Evolutionary conservation across 345 rosid species (phyloP).

Genomic region (Citrus unshiu): DNA sequence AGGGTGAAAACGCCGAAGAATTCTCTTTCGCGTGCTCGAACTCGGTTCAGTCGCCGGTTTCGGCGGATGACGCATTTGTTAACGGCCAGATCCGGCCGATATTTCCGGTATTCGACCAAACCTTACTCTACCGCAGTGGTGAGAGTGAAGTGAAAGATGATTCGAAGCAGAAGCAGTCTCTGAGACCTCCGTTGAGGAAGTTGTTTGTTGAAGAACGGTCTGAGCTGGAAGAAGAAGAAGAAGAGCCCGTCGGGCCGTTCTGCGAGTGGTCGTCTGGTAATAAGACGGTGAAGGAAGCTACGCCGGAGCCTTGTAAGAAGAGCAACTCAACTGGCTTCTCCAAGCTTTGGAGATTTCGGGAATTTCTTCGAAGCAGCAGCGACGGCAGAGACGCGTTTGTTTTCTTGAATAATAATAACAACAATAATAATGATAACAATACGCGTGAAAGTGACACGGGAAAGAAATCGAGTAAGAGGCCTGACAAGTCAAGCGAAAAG

Average conservation of each 20-base stretch:
- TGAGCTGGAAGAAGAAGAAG: slow-evolving; percentile 7
- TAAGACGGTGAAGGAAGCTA: slow-evolving; percentile 34
- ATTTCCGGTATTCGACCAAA: slow-evolving; percentile 40
- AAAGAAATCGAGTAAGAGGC: not conserved
- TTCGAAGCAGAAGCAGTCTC: not conserved
- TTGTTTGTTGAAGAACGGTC: slow-evolving; percentile 34
- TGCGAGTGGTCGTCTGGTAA: slow-evolving; percentile 36
- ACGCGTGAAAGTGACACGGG: not conserved
- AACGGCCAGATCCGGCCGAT: slow-evolving; percentile 56
- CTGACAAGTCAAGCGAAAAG: not conserved
- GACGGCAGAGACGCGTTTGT: slow-evolving; percentile 65
- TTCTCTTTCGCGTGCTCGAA: slow-evolving; percentile 43
- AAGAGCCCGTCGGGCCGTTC: slow-evolving; percentile 22
- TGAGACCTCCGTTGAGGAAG: slow-evolving; percentile 33
- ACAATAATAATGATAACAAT: not conserved
- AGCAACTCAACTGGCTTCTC: slow-evolving; percentile 63
- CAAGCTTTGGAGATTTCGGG: slow-evolving; percentile 49
- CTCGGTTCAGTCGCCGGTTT: slow-evolving; percentile 35
- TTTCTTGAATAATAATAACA: slow-evolving; percentile 24
- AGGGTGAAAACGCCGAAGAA: slow-evolving; percentile 29
- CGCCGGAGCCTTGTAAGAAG: slow-evolving; percentile 49
- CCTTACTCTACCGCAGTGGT: slow-evolving; percentile 19
- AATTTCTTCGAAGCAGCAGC: slow-evolving; percentile 42
- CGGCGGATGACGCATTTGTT: slow-evolving; percentile 44
- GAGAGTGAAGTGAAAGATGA: not conserved